These are phyloP conservation scores for Cryptosporidium andersoni DNA, from an alignment of 169 alveolate genomes.

Conservation along the genomic window DNA sequence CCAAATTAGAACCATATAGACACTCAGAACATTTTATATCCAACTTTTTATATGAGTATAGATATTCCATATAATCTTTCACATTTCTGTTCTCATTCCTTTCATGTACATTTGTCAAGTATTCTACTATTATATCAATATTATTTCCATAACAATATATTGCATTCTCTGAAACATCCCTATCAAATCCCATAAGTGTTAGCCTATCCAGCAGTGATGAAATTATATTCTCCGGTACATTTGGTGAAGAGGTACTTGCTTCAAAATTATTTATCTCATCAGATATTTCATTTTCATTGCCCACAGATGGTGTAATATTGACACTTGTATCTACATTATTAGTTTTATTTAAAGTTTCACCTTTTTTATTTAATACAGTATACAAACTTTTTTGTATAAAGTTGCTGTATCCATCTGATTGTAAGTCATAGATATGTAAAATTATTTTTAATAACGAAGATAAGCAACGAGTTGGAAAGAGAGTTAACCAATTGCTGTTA, in stretches of 20 bases:
- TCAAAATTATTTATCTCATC: neutral
- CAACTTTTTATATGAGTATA: neutral
- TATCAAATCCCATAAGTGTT: conserved; percentile 54
- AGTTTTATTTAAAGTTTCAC: neutral
- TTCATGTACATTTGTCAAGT: conserved; percentile 33
- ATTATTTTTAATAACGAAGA: conserved; percentile 53
- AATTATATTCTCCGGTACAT: neutral
- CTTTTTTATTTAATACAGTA: neutral
- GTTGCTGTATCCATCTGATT: conserved; percentile 47
- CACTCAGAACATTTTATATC: neutral
- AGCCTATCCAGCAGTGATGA: conserved; percentile 24
- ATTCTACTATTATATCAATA: conserved; percentile 56
- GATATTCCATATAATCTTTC: neutral
- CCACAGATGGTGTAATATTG: neutral
- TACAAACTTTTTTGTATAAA: conserved; percentile 26
- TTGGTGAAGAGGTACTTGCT: neutral
- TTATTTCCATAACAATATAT: conserved; percentile 45
- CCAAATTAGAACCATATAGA: neutral
- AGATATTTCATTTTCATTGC: neutral
- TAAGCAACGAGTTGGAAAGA: conserved; percentile 42
- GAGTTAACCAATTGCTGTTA: conserved; percentile 55
- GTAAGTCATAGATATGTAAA: conserved; percentile 51
- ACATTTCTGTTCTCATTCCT: conserved; percentile 28
- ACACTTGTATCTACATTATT: neutral
- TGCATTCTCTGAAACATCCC: conserved; percentile 27